Evolutionary conservation across 2,329 filamentous ascomycete genomes (phyloP).

Genomic region (Rugonectria rugulosa): DNA sequence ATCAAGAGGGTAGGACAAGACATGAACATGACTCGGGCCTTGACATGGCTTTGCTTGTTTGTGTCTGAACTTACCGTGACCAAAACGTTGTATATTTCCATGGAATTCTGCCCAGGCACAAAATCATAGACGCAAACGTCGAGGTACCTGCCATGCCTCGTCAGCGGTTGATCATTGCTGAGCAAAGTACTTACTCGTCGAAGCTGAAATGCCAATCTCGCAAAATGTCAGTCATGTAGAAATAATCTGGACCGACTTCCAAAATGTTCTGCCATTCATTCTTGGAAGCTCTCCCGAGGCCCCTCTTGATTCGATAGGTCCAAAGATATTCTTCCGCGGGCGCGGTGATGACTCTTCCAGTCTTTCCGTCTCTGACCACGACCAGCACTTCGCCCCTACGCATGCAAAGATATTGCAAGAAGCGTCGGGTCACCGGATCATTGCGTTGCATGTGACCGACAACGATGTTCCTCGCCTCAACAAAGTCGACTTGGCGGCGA

Average conservation of each 20-base stretch:
- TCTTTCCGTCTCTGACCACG: slow-evolving; percentile 41
- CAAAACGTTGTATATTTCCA: slow-evolving; percentile 29
- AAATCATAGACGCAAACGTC: slow-evolving; percentile 42
- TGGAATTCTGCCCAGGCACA: slow-evolving; percentile 24
- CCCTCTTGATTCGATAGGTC: slow-evolving; percentile 37
- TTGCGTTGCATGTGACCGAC: slow-evolving; percentile 41
- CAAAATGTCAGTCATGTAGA: slow-evolving; percentile 32
- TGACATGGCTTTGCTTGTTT: no score
- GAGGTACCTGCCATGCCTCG: no score
- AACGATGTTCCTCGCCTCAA: slow-evolving; percentile 39
- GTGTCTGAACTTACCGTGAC: slow-evolving; percentile 20
- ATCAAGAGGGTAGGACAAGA: no score
- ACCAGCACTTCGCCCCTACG: slow-evolving; percentile 37
- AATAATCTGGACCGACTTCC: slow-evolving; percentile 35
- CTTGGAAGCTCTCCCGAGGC: slow-evolving; percentile 38
- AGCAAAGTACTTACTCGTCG: no score
- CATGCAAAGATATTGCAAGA: slow-evolving; percentile 40
- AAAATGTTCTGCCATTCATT: slow-evolving; percentile 36
- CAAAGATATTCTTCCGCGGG: slow-evolving; percentile 35
- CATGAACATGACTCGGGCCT: no score
- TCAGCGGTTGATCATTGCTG: no score
- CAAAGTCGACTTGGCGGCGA: slow-evolving; percentile 36
- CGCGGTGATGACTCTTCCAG: slow-evolving; percentile 40
- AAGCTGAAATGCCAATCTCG: slow-evolving; percentile 40
- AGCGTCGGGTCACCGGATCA: slow-evolving; percentile 38